Evolutionary conservation across 2,329 filamentous ascomycete species (phyloP).

Genomic region (Nemania sp.): DNA sequence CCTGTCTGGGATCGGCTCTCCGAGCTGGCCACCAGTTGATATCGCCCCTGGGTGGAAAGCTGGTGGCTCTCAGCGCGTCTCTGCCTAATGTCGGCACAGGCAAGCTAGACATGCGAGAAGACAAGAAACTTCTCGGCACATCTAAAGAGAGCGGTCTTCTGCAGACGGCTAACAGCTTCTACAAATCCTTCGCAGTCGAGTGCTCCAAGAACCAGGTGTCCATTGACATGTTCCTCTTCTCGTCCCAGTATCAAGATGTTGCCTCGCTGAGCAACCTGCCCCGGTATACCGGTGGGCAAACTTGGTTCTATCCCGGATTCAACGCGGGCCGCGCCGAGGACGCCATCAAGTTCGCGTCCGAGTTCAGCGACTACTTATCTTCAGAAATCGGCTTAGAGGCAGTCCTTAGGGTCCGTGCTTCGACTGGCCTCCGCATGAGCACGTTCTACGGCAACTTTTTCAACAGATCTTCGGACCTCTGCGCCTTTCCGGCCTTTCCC

Average conservation of each 20-base stretch:
- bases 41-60: slow-evolving; percentile 90
- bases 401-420: slow-evolving; percentile 91
- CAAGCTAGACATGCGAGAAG: slow-evolving; percentile 89
- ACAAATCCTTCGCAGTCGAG: slow-evolving; percentile 98
- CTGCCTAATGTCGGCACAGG: slow-evolving; percentile 89
- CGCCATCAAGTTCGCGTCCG: slow-evolving; percentile 94
- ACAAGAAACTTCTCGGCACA: slow-evolving; percentile 94
- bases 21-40: slow-evolving; percentile 95
- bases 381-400: slow-evolving; percentile 95
- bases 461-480: slow-evolving; percentile 95
- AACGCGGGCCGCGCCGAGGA: slow-evolving; percentile 92
- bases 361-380: slow-evolving; percentile 97
- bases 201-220: slow-evolving; percentile 99
- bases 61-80: slow-evolving; percentile 87
- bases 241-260: slow-evolving; percentile 95
- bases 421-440: slow-evolving; percentile 92
- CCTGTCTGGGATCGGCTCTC: slow-evolving; percentile 93
- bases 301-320: slow-evolving; percentile 98
- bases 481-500: slow-evolving; percentile 96
- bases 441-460: slow-evolving; percentile 99
- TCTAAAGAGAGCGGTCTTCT: slow-evolving; percentile 86
- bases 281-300: slow-evolving; percentile 94
- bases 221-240: slow-evolving; percentile 97
- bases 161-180: slow-evolving; percentile 93
- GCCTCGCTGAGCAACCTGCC: slow-evolving; percentile 94